These are phyloP conservation scores for Chaetoceros muelleri DNA, from an alignment of 108 stramenopile species.

Conservation along the genomic window DNA sequence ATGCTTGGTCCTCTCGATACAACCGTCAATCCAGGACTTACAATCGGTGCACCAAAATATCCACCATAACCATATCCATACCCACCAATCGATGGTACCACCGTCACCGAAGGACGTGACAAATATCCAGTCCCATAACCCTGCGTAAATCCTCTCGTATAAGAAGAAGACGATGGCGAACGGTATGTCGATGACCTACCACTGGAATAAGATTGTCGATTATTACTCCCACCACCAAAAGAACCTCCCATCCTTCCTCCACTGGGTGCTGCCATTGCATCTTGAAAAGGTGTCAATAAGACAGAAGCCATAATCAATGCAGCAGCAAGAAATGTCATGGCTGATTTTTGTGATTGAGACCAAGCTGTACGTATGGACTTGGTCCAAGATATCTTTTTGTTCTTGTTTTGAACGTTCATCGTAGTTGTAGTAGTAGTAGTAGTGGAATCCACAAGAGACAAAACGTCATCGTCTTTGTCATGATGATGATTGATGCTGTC, in stretches of 20 bases:
- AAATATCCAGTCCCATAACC: slow-evolving; percentile 28
- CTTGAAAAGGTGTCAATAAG: slow-evolving; percentile 1
- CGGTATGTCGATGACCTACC: slow-evolving; percentile 8
- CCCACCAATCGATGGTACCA: slow-evolving; percentile 29
- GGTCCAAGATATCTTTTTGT: no score
- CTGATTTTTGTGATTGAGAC: background rate
- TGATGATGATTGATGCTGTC: no score
- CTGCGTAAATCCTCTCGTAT: slow-evolving; percentile 20
- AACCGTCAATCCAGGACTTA: background rate
- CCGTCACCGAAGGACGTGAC: slow-evolving; percentile 34
- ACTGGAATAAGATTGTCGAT: slow-evolving; percentile 9
- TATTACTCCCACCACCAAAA: slow-evolving; percentile 16
- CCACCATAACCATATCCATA: no score
- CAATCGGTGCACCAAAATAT: background rate
- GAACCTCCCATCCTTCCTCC: slow-evolving; percentile 74
- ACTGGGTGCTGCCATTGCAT: slow-evolving; percentile 43
- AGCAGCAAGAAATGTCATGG: background rate
- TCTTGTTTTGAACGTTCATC: no score
- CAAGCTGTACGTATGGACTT: background rate
- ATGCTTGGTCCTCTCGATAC: slow-evolving; percentile 11
- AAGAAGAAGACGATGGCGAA: slow-evolving; percentile 3
- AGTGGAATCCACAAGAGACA: no score
- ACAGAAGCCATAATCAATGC: background rate
- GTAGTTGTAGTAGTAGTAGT: no score
- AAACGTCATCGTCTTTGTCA: no score